Base-by-base conservation (phyloP, 371 early-diverging fungal species). In the Coemansia sp. region DNA sequence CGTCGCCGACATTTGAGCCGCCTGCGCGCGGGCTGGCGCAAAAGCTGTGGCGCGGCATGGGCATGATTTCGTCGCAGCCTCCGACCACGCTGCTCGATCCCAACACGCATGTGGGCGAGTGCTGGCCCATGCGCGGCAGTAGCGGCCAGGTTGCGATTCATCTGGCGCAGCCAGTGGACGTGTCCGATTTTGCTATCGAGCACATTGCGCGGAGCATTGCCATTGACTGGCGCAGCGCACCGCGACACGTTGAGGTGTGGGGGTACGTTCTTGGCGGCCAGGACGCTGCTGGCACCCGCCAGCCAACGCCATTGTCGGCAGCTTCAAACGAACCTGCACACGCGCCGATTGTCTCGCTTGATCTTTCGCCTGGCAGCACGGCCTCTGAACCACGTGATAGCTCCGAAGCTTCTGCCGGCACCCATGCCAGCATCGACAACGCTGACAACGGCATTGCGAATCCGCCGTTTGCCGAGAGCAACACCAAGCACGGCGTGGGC, bases 111-210 rank as follows among this genome's bases (percentile, higher is more conserved):
- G 77, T 85, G 5, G 90, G 90, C 35, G 81, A 88, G 63, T 91
- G 91, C 66, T 91, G 90, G 90, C 84, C 89, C 0, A 82, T 88
- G 81, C 67, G 62, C n/a, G 89, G 90, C 11, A 59, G 73, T 10
- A 57, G 66, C 8, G 91, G 91, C 0, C 80, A 83, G 32, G 50
- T 91, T n/a, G 88, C 84, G 0, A 78, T 91, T 11, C 81, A 77
- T 5, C 68, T 91, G 49, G 80, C 84, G 1, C 63, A 82, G 51
- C 70, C 83, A 9, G 81, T 89, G 45, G 67, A 81, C 8, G 77
- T 86, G 2, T 78, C 82, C 0, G 84, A 82, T 26, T 81, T 91
- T 68, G 87, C 87, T 2, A 68, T 90, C 20, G 91, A 91, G 68
- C 90, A 91, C 70, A 80, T 85, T 40, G 78, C 83, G 11, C 76